phyloP scores from a whole-genome alignment of 192 early-diverging fungal species.

The Backusella circina region DNA sequence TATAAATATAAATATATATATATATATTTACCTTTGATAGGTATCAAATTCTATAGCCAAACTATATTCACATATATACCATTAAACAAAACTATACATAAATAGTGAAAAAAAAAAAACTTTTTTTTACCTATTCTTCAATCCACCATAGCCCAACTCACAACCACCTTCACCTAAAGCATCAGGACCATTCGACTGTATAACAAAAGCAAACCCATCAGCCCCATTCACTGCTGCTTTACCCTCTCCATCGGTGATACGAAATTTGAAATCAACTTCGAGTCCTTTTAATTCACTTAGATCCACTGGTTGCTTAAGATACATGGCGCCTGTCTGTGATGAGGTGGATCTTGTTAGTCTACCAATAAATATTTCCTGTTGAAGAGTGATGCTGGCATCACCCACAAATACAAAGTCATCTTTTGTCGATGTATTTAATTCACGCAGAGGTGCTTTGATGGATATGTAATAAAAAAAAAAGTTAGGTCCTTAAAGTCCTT shows the following conservation, averaged over 20 bases:
- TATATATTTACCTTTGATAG: conserved; percentile 32
- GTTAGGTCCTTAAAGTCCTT: background rate
- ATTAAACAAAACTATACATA: too few species aligned
- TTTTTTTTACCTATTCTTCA: conserved; percentile 22
- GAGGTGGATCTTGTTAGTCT: conserved; percentile 12
- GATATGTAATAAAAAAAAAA: background rate
- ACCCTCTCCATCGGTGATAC: conserved; percentile 23
- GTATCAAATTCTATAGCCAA: conserved; percentile 40
- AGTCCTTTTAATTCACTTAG: conserved; percentile 7
- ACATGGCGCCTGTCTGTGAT: conserved; percentile 20
- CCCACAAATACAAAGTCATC: background rate
- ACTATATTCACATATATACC: too few species aligned
- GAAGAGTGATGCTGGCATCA: background rate
- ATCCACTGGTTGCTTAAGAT: background rate
- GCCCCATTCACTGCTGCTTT: conserved; percentile 17
- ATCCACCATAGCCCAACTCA: conserved; percentile 35
- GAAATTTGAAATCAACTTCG: conserved; percentile 24
- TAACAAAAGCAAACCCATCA: conserved; percentile 35
- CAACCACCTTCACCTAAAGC: conserved; percentile 32
- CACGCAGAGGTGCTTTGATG: background rate
- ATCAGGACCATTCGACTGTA: conserved; percentile 16
- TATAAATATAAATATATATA: too few species aligned
- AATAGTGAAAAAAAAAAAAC: background rate
- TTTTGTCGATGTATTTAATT: background rate
- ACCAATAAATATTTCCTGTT: background rate